A percentile compares a stretch with the other conserved stretches of the same genome.
These are phyloP conservation scores for Coemansia sp. DNA, from an alignment of 192 early-diverging fungal species.

Conservation along the genomic window DNA sequence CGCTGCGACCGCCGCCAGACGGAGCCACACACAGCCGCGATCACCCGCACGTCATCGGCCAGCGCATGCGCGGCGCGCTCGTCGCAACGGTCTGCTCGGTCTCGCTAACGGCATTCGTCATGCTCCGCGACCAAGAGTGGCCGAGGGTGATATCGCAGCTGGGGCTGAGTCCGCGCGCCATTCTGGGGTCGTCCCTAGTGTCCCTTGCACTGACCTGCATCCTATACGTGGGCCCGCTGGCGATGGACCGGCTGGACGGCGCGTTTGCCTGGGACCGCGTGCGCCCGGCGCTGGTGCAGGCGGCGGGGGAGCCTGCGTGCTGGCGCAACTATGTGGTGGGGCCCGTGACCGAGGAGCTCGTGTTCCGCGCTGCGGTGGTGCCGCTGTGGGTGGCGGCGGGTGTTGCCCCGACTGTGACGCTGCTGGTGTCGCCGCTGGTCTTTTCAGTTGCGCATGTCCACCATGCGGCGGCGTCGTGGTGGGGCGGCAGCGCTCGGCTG, in stretches of 20 bases:
- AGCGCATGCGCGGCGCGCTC: slow-evolving; percentile 24
- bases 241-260: slow-evolving; percentile 29
- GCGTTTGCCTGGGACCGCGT: slow-evolving; percentile 9
- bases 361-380: slow-evolving; percentile 31
- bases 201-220: slow-evolving; percentile 10
- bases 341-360: slow-evolving; percentile 43
- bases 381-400: slow-evolving; percentile 28
- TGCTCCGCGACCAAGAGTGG: neutral
- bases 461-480: slow-evolving; percentile 13
- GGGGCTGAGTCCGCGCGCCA: slow-evolving; percentile 10
- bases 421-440: slow-evolving; percentile 37
- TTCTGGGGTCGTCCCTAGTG: slow-evolving; percentile 17
- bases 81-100: slow-evolving; percentile 16
- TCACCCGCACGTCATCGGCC: slow-evolving; percentile 38
- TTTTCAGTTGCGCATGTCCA: slow-evolving; percentile 50
- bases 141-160: neutral
- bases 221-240: slow-evolving; percentile 42
- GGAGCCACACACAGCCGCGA: slow-evolving; percentile 29
- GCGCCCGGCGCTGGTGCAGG: neutral
- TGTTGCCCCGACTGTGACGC: neutral
- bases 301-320: neutral
- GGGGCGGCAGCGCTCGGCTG: neutral
- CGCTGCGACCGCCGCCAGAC: slow-evolving; percentile 7
- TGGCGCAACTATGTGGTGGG: slow-evolving; percentile 42
- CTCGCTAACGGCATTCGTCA: neutral